These are phyloP conservation scores for Venturia asperata DNA, from an alignment of 2,329 filamentous ascomycete species.

Conservation along the genomic window DNA sequence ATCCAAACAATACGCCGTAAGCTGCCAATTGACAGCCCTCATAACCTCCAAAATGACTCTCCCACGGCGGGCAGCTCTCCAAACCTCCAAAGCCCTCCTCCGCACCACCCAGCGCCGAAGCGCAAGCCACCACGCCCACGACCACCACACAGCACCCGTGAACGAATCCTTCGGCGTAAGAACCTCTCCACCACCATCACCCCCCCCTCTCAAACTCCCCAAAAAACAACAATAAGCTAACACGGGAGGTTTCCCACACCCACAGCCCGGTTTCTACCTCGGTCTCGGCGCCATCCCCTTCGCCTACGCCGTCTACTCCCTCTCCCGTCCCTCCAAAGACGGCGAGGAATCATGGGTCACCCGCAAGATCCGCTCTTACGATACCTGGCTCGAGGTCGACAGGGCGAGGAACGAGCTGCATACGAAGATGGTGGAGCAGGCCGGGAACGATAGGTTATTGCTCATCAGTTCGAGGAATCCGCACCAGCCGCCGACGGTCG, in stretches of 20 bases:
- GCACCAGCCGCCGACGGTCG: not conserved
- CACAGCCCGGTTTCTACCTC: conserved; percentile 15
- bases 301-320: conserved; percentile 11
- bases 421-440: conserved; percentile 18
- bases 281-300: conserved; percentile 2
- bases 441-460: conserved; percentile 16
- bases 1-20: conserved; percentile 6
- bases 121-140: conserved; percentile 16
- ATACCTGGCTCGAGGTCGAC: conserved; percentile 8
- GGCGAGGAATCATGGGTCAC: conserved; percentile 16
- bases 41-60: conserved; percentile 11
- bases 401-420: conserved; percentile 17
- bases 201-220: not conserved
- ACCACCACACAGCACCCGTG: conserved; percentile 4
- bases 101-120: conserved; percentile 1
- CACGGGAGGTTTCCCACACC: not conserved
- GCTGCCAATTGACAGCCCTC: conserved; percentile 5
- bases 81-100: not conserved
- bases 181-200: not conserved
- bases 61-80: conserved; percentile 9
- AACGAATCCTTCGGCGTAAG: conserved; percentile 14
- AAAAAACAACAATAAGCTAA: not conserved
- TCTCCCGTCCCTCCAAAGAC: not conserved
- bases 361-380: conserved; percentile 11
- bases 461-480: conserved; percentile 12